A percentile compares a stretch with the other conserved stretches of the same genome.
Evolutionary conservation across 495 filamentous ascomycete genomes (phyloP).

Genomic region (Hyaloscypha hepaticicola): DNA sequence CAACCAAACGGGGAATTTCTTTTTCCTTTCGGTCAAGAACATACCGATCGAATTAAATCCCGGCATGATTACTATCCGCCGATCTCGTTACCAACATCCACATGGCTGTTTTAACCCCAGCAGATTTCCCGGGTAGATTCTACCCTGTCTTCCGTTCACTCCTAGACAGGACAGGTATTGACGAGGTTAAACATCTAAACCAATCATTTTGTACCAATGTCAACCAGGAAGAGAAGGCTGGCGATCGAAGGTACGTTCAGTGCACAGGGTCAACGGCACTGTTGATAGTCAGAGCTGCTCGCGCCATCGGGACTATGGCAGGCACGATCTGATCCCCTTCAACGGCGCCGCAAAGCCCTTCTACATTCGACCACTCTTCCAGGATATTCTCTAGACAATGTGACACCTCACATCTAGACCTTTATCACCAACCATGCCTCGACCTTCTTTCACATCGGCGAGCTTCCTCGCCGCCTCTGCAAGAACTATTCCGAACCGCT

Average conservation of each 20-base stretch:
- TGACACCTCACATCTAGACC: background rate
- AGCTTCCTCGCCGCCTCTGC: background rate
- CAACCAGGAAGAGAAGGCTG: background rate
- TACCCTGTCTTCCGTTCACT: background rate
- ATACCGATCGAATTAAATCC: too few relatives aligned
- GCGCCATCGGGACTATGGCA: background rate
- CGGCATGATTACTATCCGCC: too few relatives aligned
- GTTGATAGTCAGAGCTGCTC: too few relatives aligned
- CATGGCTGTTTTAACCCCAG: too few relatives aligned
- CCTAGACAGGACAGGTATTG: slow-evolving; percentile 4
- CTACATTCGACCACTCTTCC: background rate
- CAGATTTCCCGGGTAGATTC: slow-evolving; percentile 3
- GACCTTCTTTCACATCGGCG: background rate
- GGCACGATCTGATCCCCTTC: background rate
- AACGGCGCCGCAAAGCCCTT: too few relatives aligned
- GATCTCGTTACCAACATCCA: too few relatives aligned
- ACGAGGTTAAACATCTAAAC: background rate
- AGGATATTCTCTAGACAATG: background rate
- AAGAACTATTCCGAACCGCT: background rate
- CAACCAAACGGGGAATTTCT: too few relatives aligned
- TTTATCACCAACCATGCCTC: background rate
- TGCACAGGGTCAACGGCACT: too few relatives aligned
- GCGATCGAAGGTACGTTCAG: slow-evolving; percentile 5
- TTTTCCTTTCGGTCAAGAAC: too few relatives aligned
- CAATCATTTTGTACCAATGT: background rate